These are phyloP conservation scores for Tuber magnatum DNA, from an alignment of 495 filamentous ascomycete genomes.

Conservation along the genomic window DNA sequence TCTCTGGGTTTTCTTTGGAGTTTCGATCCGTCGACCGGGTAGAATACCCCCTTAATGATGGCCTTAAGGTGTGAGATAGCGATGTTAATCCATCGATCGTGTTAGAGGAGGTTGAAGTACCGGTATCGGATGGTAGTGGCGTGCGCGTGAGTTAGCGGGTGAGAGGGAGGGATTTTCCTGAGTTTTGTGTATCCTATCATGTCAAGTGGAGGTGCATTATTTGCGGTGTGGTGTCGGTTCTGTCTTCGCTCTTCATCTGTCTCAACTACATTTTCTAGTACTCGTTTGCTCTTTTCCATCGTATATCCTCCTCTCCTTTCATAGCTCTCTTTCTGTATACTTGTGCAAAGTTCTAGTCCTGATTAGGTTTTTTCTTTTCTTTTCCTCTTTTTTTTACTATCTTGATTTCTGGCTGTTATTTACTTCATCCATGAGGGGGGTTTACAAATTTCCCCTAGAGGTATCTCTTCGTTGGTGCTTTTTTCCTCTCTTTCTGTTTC, in stretches of 20 bases:
- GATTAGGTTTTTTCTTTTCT: slow-evolving; percentile 6
- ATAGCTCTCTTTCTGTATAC: slow-evolving; percentile 9
- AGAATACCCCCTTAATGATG: slow-evolving; percentile 38
- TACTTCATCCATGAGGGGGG: not conserved
- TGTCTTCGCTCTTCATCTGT: slow-evolving; percentile 4
- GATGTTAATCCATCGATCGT: not conserved
- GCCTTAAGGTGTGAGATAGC: slow-evolving; percentile 11
- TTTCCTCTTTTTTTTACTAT: slow-evolving; percentile 5
- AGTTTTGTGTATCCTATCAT: slow-evolving; percentile 8
- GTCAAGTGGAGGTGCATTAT: slow-evolving; percentile 9
- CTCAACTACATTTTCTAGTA: not conserved
- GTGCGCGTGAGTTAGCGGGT: not conserved
- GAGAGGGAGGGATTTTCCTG: not conserved
- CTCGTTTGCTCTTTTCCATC: slow-evolving; percentile 8
- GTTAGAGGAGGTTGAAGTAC: slow-evolving; percentile 1
- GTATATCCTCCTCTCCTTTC: slow-evolving; percentile 13
- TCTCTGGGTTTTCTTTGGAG: slow-evolving; percentile 24
- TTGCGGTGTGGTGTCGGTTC: not conserved
- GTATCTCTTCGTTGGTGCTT: not conserved
- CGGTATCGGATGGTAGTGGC: not conserved
- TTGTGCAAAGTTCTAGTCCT: slow-evolving; percentile 5
- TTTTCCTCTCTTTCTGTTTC: not conserved
- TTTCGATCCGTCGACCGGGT: slow-evolving; percentile 35
- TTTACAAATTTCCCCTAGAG: not conserved
- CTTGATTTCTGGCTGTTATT: not conserved